These are phyloP conservation scores for Amanita muscaria DNA, from an alignment of 768 basidiomycete species.

Conservation along the genomic window DNA sequence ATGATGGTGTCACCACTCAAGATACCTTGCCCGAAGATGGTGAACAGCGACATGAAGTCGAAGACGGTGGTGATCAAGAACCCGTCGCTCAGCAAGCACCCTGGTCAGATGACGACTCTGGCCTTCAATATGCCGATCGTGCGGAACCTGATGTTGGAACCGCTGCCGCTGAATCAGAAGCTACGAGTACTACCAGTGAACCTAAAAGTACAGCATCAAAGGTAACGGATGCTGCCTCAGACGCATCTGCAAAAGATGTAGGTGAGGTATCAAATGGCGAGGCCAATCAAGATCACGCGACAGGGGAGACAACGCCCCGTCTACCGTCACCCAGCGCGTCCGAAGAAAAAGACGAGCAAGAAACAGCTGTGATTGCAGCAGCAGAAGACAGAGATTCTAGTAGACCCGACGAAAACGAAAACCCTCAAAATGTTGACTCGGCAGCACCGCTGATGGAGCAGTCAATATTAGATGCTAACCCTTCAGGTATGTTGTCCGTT, in stretches of 20 bases:
- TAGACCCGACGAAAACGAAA: background rate
- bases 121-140: background rate
- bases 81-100: too few relatives aligned
- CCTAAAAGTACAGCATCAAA: too few relatives aligned
- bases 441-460: background rate
- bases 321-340: background rate
- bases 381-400: background rate
- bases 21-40: too few relatives aligned
- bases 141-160: background rate
- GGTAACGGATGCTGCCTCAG: background rate
- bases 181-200: background rate
- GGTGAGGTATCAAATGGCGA: background rate
- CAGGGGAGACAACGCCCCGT: background rate
- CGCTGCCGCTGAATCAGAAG: background rate
- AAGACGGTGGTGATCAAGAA: too few relatives aligned
- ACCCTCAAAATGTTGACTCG: background rate
- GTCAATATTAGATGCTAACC: background rate
- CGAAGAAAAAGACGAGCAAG: background rate
- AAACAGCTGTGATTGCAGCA: too few relatives aligned
- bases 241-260: background rate
- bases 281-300: background rate
- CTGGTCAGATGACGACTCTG: too few relatives aligned
- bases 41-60: too few relatives aligned
- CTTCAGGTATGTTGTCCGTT: background rate
- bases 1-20: too few relatives aligned